A percentile compares a stretch with the other conserved stretches of the same genome.
These are phyloP conservation scores for Coemansia sp. DNA, from an alignment of 192 early-diverging fungal genomes.

Conservation along the genomic window DNA sequence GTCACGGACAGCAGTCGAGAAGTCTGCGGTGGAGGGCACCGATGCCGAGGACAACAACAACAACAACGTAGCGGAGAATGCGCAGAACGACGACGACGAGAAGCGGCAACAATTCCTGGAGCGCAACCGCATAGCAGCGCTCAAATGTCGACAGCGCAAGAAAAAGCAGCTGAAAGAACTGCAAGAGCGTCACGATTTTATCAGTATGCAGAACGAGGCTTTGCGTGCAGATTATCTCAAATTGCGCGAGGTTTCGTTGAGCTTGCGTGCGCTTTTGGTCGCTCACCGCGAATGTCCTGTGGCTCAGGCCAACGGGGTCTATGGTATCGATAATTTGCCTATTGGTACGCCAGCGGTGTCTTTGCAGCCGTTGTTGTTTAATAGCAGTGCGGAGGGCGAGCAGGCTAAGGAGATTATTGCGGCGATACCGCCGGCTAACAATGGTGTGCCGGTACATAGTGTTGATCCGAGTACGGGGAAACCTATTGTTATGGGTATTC, in stretches of 20 bases:
- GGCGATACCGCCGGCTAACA: constrained; percentile 39
- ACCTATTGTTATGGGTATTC: constrained; percentile 7
- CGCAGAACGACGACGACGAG: constrained; percentile 55
- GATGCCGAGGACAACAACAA: not conserved
- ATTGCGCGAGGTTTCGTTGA: constrained; percentile 73
- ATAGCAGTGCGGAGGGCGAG: constrained; percentile 21
- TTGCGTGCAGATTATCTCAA: constrained; percentile 34
- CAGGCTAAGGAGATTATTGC: constrained; percentile 41
- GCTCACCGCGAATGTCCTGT: constrained; percentile 79
- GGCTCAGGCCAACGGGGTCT: constrained; percentile 67
- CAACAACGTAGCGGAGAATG: not conserved
- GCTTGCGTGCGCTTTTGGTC: constrained; percentile 73
- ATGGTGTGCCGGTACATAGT: constrained; percentile 30
- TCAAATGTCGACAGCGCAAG: constrained; percentile 92
- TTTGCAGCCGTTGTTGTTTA: constrained; percentile 23
- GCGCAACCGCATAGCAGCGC: constrained; percentile 83
- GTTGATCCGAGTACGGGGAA: constrained; percentile 17
- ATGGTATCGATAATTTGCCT: constrained; percentile 53
- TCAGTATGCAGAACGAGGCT: constrained; percentile 46
- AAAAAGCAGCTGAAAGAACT: constrained; percentile 86
- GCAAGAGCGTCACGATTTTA: constrained; percentile 58
- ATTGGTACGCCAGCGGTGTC: constrained; percentile 22
- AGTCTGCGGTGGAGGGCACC: not conserved
- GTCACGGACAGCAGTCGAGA: not conserved
- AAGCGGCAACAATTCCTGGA: constrained; percentile 86